Conservation (phyloP, 1,284 basidiomycete species). For the Exobasidium rhododendri region DNA sequence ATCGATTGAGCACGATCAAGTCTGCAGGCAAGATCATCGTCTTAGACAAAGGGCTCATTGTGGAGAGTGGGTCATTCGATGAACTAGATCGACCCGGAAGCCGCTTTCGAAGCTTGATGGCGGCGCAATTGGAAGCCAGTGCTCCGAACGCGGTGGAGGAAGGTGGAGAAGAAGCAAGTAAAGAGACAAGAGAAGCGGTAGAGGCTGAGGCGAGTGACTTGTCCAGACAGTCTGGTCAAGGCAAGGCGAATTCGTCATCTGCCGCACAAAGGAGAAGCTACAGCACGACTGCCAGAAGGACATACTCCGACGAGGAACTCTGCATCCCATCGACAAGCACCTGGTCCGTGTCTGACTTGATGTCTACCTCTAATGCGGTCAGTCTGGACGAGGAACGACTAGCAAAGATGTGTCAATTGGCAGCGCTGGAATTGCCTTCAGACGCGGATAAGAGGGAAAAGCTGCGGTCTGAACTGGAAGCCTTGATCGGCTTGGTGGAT, state of each 20-base stretch:
- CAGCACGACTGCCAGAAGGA: neutral
- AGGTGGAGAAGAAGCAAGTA: constrained; percentile 8
- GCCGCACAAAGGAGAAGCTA: neutral
- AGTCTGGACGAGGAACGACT: constrained; percentile 20
- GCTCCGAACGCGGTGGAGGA: constrained; percentile 12
- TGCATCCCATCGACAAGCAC: constrained; percentile 22
- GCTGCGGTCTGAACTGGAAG: constrained; percentile 17
- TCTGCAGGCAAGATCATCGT: constrained; percentile 58
- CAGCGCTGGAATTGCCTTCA: constrained; percentile 23
- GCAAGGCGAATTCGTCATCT: neutral
- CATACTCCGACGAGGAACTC: neutral
- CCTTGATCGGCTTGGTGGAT: constrained; percentile 24
- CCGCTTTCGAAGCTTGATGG: constrained; percentile 46
- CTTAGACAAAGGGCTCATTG: constrained; percentile 58
- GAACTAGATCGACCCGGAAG: constrained; percentile 53
- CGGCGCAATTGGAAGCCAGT: constrained; percentile 39
- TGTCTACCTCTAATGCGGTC: neutral
- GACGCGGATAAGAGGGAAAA: neutral
- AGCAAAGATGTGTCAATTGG: constrained; percentile 25
- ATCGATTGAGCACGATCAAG: constrained; percentile 58
- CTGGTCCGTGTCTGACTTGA: constrained; percentile 23
- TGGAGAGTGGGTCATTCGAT: constrained; percentile 58
- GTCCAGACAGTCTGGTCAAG: neutral
- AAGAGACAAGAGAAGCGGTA: constrained; percentile 7
- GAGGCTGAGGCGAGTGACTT: neutral